Evolutionary conservation across 23 red algal genomes (phyloP).

Genomic region (Gracilariopsis chorda): DNA sequence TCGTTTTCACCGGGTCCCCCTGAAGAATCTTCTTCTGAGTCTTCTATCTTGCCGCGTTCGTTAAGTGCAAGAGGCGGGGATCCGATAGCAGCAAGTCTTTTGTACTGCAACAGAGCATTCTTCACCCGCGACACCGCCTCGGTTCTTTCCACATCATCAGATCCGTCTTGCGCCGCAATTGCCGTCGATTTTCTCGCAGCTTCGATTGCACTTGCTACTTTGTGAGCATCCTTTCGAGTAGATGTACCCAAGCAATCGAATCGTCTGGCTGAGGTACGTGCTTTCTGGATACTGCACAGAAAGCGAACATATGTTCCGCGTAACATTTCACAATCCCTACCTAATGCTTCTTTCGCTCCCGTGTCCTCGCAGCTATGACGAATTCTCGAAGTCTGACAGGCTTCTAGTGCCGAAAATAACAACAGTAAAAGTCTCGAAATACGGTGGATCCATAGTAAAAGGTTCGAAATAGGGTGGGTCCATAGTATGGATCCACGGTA

Average conservation of each 20-base stretch:
- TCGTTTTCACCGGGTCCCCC: neutral
- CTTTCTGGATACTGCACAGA: neutral
- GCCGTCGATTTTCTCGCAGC: conserved; percentile 7
- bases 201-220: conserved; percentile 10
- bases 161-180: conserved; percentile 21
- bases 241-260: neutral
- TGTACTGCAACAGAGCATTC: conserved; percentile 17
- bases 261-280: neutral
- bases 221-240: neutral
- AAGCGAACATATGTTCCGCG: neutral
- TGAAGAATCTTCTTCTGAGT: neutral
- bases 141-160: conserved; percentile 11
- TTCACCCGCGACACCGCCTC: neutral
- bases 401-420: too few relatives aligned
- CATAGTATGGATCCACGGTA: too few relatives aligned
- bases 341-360: too few relatives aligned
- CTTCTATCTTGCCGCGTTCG: neutral
- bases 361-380: too few relatives aligned
- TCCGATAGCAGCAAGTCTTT: neutral
- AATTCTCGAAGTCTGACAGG: too few relatives aligned
- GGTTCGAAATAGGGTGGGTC: too few relatives aligned
- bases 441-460: too few relatives aligned
- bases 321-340: neutral
- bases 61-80: conserved; percentile 1
- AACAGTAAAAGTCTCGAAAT: too few relatives aligned